Base-by-base conservation (phyloP, 768 basidiomycete genomes). In the Candolleomyces eurysporus region DNA sequence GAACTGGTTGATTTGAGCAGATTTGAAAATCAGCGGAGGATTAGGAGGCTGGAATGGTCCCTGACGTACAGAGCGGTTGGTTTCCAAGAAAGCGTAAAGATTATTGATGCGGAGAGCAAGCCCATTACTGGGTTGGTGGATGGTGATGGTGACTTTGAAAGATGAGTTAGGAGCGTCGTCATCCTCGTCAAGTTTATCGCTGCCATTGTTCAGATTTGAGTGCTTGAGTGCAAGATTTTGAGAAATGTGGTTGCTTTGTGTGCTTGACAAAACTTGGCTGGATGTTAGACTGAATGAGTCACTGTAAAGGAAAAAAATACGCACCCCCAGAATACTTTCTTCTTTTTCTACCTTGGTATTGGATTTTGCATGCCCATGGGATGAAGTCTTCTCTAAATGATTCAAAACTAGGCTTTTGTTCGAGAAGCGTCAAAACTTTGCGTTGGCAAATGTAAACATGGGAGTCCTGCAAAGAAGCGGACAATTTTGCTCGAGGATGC, bases 301-400 rank as follows among this genome's bases (percentile, higher is more conserved):
- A 36, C 11, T 36, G 2, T 22, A 59, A 48, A 22, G 36, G n/a
- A n/a, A 48, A 21, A 8, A 22, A 14, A 22, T 26, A 61, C 73
- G 62, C 68, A 90, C 90, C 73, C 63, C 75, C 73, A 36, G 77
- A 82, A 64, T 90, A 91, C 73, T 86, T 89, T 51, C 72, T 74
- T 64, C 78, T 78, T 66, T 85, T 87, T 16, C 79, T 78, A 10
- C 77, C 76, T 61, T 87, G 88, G 71, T 94, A 94, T 63, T 92
- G 91, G 6, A 91, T 76, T 70, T 92, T 94, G 75, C 93, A 91
- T 59, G 97, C 70, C 92, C 94, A 97, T 0, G 96, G 96, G 11
- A 98, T 71, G 67, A 97, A 92, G 62, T 97, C 94, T 71, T 96
- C 91, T 55, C 90, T 82, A 56, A 98, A 80, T 16, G 94, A 96